Evolutionary conservation across 225 moss, liverwort and hornwort genomes (phyloP).

Genomic region (Ulota crispa): DNA sequence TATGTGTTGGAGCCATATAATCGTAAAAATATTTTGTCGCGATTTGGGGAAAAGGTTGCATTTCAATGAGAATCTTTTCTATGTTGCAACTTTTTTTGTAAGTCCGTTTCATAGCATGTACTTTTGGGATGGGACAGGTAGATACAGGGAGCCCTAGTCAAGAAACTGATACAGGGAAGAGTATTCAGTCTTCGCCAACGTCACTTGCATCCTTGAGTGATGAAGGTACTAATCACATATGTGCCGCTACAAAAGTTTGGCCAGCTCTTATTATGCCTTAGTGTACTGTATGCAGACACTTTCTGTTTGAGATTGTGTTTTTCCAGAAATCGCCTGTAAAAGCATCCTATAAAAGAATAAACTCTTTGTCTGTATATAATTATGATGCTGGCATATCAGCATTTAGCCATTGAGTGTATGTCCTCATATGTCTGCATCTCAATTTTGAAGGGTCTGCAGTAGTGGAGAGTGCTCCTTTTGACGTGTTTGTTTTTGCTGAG

Average conservation of each 20-base stretch:
- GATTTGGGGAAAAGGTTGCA: neutral
- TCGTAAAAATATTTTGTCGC: neutral
- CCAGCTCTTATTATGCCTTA: neutral
- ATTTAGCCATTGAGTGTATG: neutral
- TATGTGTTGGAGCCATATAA: neutral
- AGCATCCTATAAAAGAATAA: neutral
- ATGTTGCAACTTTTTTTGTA: neutral
- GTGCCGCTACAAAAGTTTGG: neutral
- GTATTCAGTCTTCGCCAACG: conserved; percentile 21
- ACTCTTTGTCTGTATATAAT: neutral
- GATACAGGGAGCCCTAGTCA: conserved; percentile 48
- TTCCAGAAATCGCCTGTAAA: neutral
- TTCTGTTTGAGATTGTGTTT: neutral
- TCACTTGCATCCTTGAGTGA: conserved; percentile 27
- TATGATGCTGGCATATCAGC: neutral
- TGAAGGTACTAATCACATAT: conserved; percentile 30
- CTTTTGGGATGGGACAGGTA: conserved; percentile 35
- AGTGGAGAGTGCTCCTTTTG: conserved; percentile 6
- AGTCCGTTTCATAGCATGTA: neutral
- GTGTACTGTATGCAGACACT: neutral
- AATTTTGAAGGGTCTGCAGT: conserved; percentile 13
- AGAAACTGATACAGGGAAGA: conserved; percentile 37
- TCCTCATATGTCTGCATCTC: neutral
- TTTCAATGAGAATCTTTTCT: neutral
- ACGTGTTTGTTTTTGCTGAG: conserved; percentile 17